Conservation (phyloP, 1,284 basidiomycete genomes). For the Inonotus obliquus region DNA sequence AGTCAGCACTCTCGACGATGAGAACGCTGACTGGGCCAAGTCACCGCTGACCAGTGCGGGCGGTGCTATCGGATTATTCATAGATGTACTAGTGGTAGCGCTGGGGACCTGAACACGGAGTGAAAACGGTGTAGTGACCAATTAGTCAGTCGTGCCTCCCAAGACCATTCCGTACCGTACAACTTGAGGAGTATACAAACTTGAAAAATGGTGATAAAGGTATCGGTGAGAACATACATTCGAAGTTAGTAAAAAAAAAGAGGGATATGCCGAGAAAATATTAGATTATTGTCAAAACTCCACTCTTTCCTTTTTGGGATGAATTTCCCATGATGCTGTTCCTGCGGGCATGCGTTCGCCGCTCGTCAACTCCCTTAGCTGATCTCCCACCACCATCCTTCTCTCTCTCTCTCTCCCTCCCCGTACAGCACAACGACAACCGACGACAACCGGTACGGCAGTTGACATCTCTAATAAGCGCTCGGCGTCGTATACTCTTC, state of each 20-base stretch:
- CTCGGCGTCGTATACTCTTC: not conserved
- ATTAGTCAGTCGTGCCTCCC: not conserved
- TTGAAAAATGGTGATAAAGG: no score
- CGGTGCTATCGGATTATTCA: not conserved
- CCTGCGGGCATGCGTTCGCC: slow-evolving; percentile 2
- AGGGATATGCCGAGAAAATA: not conserved
- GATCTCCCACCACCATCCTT: not conserved
- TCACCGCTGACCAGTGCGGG: not conserved
- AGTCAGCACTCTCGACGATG: not conserved
- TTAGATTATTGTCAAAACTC: not conserved
- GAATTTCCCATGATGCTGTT: not conserved
- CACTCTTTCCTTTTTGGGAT: not conserved
- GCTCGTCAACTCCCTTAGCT: not conserved
- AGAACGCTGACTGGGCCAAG: not conserved
- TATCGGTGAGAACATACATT: not conserved
- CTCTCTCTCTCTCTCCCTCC: not conserved
- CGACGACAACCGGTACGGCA: not conserved
- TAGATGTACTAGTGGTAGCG: not conserved
- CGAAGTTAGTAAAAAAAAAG: not conserved
- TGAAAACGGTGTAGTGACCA: not conserved
- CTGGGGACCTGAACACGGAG: not conserved
- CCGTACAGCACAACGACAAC: not conserved
- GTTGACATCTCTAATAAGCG: not conserved
- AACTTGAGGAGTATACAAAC: not conserved
- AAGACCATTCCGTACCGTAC: not conserved